These are phyloP conservation scores for Debaryomyces fabryi DNA, from an alignment of 1,139 yeast species.

Conservation along the genomic window DNA sequence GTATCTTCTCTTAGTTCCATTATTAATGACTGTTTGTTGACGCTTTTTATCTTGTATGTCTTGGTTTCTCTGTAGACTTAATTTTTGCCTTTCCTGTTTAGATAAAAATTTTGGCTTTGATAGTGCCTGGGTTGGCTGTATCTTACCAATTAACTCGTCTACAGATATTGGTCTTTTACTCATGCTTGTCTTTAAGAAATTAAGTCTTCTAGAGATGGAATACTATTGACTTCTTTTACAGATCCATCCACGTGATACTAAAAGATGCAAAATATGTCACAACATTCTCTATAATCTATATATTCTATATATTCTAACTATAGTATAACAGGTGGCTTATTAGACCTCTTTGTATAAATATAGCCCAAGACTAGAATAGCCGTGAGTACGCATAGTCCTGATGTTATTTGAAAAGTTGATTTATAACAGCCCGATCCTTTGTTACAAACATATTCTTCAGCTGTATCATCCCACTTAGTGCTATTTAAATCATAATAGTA, in stretches of 20 bases:
- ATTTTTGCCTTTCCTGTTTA: slow-evolving; percentile 45
- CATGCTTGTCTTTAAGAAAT: slow-evolving; percentile 13
- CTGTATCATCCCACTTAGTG: slow-evolving; percentile 25
- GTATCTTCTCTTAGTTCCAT: slow-evolving; percentile 6
- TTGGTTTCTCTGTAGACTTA: slow-evolving; percentile 27
- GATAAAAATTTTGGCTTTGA: slow-evolving; percentile 51
- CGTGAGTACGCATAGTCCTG: slow-evolving; percentile 29
- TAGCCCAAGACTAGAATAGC: slow-evolving; percentile 26
- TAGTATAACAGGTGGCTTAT: neutral
- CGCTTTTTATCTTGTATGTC: slow-evolving; percentile 19
- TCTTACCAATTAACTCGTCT: slow-evolving; percentile 43
- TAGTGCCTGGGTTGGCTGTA: slow-evolving; percentile 11
- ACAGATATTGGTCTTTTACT: slow-evolving; percentile 41
- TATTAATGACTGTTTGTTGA: slow-evolving; percentile 7
- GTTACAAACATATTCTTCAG: slow-evolving; percentile 31
- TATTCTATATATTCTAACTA: neutral
- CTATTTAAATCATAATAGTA: slow-evolving; percentile 40
- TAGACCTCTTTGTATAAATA: slow-evolving; percentile 18
- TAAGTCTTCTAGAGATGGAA: neutral
- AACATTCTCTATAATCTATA: neutral
- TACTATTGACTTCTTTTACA: neutral
- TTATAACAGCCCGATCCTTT: slow-evolving; percentile 44
- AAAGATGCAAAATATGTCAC: neutral
- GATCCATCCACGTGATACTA: neutral
- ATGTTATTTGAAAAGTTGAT: slow-evolving; percentile 39